A percentile compares a stretch with the other conserved stretches of the same genome.
These are phyloP conservation scores for Acanthamoeba castellanii DNA, from an alignment of 208 protist species.

Conservation along the genomic window DNA sequence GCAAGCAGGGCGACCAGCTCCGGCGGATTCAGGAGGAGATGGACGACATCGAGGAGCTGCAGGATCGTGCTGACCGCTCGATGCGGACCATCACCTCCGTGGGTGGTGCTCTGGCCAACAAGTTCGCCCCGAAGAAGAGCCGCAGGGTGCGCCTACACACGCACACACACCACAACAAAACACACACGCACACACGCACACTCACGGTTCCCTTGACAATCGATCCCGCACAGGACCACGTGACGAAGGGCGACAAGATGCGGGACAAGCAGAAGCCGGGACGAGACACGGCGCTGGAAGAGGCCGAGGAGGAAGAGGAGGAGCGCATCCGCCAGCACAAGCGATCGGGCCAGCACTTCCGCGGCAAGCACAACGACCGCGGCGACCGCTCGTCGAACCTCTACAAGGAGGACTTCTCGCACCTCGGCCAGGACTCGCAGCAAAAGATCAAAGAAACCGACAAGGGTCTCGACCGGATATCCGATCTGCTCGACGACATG, in stretches of 20 bases:
- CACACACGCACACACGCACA: neutral
- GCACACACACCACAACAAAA: neutral
- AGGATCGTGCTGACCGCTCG: slow-evolving; percentile 21
- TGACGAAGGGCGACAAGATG: slow-evolving; percentile 44
- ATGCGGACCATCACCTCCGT: slow-evolving; percentile 13
- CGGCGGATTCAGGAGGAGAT: slow-evolving; percentile 13
- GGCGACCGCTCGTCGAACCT: neutral
- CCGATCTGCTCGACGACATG: slow-evolving; percentile 34
- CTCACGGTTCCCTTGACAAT: neutral
- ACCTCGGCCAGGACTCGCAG: neutral
- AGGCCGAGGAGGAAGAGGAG: neutral
- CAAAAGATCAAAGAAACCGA: slow-evolving; percentile 58
- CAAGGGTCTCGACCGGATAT: neutral
- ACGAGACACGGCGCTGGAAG: neutral
- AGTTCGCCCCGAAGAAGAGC: neutral
- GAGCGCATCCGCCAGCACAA: neutral
- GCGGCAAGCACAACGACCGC: neutral
- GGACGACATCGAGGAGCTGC: slow-evolving; percentile 55
- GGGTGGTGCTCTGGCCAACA: neutral
- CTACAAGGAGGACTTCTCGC: slow-evolving; percentile 47
- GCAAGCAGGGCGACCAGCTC: slow-evolving; percentile 26
- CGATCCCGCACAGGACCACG: neutral
- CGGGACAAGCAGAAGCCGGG: neutral
- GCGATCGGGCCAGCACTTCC: neutral
- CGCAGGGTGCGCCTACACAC: neutral